Evolutionary conservation across 169 alveolate species (phyloP).

Genomic region (Eimeria sp.): DNA sequence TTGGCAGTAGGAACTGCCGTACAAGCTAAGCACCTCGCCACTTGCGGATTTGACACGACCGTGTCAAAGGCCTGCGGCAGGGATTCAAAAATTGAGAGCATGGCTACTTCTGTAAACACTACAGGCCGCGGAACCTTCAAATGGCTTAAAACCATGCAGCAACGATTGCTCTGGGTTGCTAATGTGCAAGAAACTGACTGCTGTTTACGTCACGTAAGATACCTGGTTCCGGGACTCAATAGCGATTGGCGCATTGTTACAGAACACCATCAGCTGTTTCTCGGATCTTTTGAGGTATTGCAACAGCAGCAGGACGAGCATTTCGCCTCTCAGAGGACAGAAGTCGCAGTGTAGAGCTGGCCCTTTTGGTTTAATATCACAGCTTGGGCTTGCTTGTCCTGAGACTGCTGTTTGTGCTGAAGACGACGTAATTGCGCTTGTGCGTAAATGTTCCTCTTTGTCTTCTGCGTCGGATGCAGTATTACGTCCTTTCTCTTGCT

Average conservation of each 20-base stretch:
- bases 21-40: slow-evolving; percentile 49
- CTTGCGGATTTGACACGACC: slow-evolving; percentile 43
- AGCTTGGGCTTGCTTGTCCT: neutral
- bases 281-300: slow-evolving; percentile 54
- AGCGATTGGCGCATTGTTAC: slow-evolving; percentile 42
- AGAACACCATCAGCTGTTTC: slow-evolving; percentile 49
- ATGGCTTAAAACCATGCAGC: neutral
- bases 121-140: neutral
- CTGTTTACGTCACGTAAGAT: neutral
- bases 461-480: neutral
- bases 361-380: neutral
- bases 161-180: neutral
- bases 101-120: neutral
- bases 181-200: neutral
- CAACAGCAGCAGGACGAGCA: slow-evolving; percentile 55
- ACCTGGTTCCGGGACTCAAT: slow-evolving; percentile 75
- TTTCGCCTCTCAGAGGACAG: slow-evolving; percentile 67
- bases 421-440: slow-evolving; percentile 4
- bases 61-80: slow-evolving; percentile 56
- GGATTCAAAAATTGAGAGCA: neutral
- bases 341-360: slow-evolving; percentile 41
- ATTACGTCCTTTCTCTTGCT: neutral
- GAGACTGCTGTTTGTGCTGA: neutral
- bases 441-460: neutral
- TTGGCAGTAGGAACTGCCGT: slow-evolving; percentile 1